Evolutionary conservation across 495 filamentous ascomycete genomes (phyloP).

Genomic region (Chaetomium cochliodes): DNA sequence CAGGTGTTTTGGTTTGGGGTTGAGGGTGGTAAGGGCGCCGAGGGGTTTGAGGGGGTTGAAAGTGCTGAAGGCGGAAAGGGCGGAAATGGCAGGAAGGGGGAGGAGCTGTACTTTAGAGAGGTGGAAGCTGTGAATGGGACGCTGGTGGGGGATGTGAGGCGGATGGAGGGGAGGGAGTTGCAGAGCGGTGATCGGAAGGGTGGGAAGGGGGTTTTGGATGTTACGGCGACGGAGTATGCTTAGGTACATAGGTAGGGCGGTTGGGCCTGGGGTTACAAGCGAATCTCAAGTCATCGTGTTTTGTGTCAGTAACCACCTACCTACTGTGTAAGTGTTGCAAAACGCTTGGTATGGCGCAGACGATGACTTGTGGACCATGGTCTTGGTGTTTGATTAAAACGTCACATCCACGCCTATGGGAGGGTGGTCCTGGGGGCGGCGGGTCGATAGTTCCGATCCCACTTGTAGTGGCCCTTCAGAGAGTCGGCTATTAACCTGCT

Average conservation of each 20-base stretch:
- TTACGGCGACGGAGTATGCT: constrained; percentile 2
- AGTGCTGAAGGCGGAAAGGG: no score
- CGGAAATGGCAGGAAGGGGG: constrained; percentile 12
- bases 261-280: no score
- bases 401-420: no score
- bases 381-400: no score
- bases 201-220: not conserved
- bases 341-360: no score
- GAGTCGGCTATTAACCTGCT: no score
- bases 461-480: no score
- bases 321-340: not conserved
- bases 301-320: not conserved
- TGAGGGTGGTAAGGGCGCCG: not conserved
- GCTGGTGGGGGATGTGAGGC: constrained; percentile 33
- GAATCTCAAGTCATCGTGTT: not conserved
- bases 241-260: not conserved
- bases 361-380: no score
- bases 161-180: constrained; percentile 21
- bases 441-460: no score
- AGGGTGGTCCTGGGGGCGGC: no score
- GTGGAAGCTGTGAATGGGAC: constrained; percentile 31
- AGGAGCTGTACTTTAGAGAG: constrained; percentile 38
- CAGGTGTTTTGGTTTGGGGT: constrained; percentile 56
- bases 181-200: not conserved
- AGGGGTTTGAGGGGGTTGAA: not conserved